Percentiles rank a stretch among this genome's conserved stretches.
Evolutionary conservation across 1,284 basidiomycete genomes (phyloP).

Genomic region (Papiliotrema terrestris): DNA sequence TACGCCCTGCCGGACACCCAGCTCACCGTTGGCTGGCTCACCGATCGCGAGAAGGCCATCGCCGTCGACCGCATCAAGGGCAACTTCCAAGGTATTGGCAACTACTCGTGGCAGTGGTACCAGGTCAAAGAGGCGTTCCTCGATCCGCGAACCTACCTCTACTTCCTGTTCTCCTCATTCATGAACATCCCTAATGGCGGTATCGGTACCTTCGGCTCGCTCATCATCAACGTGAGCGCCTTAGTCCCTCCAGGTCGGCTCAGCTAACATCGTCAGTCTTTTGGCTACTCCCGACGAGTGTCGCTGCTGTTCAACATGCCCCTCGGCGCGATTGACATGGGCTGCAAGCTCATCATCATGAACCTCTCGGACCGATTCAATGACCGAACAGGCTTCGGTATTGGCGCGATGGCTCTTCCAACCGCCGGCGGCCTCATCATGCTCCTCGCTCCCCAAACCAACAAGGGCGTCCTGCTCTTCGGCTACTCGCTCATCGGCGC

Average conservation of each 20-base stretch:
- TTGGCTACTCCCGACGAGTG: slow-evolving; percentile 9
- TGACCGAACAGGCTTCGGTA: slow-evolving; percentile 24
- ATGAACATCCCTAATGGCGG: slow-evolving; percentile 19
- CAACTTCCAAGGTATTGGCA: slow-evolving; percentile 25
- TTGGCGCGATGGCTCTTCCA: slow-evolving; percentile 18
- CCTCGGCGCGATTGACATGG: slow-evolving; percentile 18
- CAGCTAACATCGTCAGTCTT: slow-evolving; percentile 27
- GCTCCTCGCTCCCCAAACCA: slow-evolving; percentile 16
- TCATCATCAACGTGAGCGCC: slow-evolving; percentile 12
- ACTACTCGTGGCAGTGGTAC: slow-evolving; percentile 26
- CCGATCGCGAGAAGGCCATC: slow-evolving; percentile 15
- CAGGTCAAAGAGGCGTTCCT: slow-evolving; percentile 25
- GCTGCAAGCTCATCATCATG: slow-evolving; percentile 32
- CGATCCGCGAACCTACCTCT: slow-evolving; percentile 18
- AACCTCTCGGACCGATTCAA: slow-evolving; percentile 26
- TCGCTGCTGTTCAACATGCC: slow-evolving; percentile 26
- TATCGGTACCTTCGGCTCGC: slow-evolving; percentile 14
- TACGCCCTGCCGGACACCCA: slow-evolving; percentile 21
- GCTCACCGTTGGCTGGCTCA: slow-evolving; percentile 17
- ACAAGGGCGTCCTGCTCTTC: slow-evolving; percentile 15
- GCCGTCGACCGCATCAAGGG: slow-evolving; percentile 24
- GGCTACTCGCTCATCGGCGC: slow-evolving; percentile 15
- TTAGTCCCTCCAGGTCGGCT: background rate
- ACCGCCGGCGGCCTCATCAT: slow-evolving; percentile 22
- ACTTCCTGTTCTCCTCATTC: slow-evolving; percentile 17